Evolutionary conservation across 1,284 basidiomycete genomes (phyloP).

Genomic region (Hypsizygus ulmarius): DNA sequence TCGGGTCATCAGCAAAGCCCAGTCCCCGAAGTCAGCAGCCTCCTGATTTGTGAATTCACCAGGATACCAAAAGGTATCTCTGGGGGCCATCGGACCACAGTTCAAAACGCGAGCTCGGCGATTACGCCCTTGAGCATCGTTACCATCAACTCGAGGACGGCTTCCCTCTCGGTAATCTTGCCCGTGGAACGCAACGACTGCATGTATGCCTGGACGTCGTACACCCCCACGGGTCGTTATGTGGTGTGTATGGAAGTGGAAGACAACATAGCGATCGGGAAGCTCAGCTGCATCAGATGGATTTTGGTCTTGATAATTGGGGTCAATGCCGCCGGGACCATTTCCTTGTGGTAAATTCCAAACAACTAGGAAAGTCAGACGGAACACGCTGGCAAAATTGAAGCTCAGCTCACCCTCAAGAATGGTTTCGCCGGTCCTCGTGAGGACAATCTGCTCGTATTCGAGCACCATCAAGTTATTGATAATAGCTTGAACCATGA

Average conservation of each 20-base stretch:
- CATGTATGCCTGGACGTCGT: conserved; percentile 1
- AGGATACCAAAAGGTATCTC: conserved; percentile 4
- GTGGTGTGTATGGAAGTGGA: conserved; percentile 6
- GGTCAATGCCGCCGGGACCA: too few relatives aligned
- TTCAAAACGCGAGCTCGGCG: neutral
- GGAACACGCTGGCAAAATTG: neutral
- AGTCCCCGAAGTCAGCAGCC: neutral
- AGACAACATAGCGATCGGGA: conserved; percentile 3
- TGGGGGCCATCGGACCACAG: too few relatives aligned
- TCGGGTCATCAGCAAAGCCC: neutral
- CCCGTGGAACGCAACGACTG: conserved; percentile 4
- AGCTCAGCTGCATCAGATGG: neutral
- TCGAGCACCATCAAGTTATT: neutral
- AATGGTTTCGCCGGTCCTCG: neutral
- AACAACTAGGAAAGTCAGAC: too few relatives aligned
- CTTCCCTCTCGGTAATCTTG: conserved; percentile 1
- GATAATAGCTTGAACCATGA: conserved; percentile 2
- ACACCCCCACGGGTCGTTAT: neutral
- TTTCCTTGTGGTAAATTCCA: too few relatives aligned
- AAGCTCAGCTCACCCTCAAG: conserved; percentile 1
- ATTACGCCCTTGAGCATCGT: too few relatives aligned
- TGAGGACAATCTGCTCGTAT: conserved; percentile 4
- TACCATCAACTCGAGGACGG: neutral
- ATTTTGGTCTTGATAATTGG: neutral
- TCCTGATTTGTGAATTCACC: neutral